Evolutionary conservation across 129 eudicot species (phyloP).

Genomic region (Ambrosia trifida): DNA sequence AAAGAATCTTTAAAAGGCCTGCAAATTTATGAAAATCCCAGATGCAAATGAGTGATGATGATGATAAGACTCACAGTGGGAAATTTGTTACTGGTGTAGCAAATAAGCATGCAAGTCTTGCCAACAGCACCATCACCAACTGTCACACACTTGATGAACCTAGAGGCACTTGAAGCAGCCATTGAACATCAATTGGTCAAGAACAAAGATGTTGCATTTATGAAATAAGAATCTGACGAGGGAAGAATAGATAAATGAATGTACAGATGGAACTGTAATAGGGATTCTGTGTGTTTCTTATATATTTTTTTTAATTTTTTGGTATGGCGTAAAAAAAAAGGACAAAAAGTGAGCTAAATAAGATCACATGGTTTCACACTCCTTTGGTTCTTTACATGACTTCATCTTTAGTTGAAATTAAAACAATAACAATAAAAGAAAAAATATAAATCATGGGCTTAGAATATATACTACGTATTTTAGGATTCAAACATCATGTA

Average conservation of each 20-base stretch:
- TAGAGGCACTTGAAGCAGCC: slow-evolving; percentile 72
- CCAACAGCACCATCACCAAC: slow-evolving; percentile 99
- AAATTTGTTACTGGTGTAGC: slow-evolving; percentile 90
- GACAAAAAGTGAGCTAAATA: slow-evolving; percentile 37
- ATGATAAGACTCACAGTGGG: slow-evolving; percentile 64
- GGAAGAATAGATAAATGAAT: slow-evolving; percentile 26
- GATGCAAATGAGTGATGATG: slow-evolving; percentile 32
- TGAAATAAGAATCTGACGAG: slow-evolving; percentile 25
- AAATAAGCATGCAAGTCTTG: slow-evolving; percentile 94
- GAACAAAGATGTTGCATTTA: slow-evolving; percentile 15
- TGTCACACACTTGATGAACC: slow-evolving; percentile 92
- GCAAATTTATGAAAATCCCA: slow-evolving; percentile 33
- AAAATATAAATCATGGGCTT: too few species aligned
- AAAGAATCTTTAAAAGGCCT: slow-evolving; percentile 28
- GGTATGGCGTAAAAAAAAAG: slow-evolving; percentile 17
- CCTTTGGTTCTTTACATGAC: slow-evolving; percentile 29
- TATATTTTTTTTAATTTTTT: slow-evolving; percentile 24
- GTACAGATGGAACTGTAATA: slow-evolving; percentile 18
- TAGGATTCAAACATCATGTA: too few species aligned
- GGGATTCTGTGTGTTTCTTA: slow-evolving; percentile 29
- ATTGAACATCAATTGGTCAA: slow-evolving; percentile 42
- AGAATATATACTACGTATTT: too few species aligned
- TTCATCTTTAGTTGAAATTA: not conserved
- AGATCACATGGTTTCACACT: slow-evolving; percentile 40
- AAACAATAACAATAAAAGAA: not conserved